These are phyloP conservation scores for Quercus tomentella DNA, from an alignment of 331 rosid genomes.

Conservation along the genomic window DNA sequence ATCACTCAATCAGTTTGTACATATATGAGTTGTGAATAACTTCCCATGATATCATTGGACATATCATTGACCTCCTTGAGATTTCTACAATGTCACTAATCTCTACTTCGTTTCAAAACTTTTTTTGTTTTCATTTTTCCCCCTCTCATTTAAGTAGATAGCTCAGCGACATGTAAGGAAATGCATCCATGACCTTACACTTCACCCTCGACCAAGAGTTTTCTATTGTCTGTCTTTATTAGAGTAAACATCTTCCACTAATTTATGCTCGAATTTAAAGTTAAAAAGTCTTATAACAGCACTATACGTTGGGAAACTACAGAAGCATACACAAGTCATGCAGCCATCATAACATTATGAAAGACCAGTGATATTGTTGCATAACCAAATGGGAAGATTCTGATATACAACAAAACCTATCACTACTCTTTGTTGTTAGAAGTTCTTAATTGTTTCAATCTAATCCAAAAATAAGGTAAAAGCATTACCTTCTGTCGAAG, in stretches of 20 bases:
- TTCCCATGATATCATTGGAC: not conserved
- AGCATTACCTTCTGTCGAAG: conserved; percentile 72
- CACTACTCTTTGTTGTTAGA: not conserved
- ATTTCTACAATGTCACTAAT: not conserved
- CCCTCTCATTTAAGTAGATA: not conserved
- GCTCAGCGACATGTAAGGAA: not conserved
- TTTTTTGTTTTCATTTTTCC: not conserved
- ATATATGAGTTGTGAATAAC: not conserved
- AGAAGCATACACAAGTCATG: not conserved
- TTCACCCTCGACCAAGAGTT: not conserved
- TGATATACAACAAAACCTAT: not conserved
- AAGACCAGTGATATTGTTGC: not conserved
- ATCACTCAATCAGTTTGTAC: not conserved
- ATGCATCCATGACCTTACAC: not conserved
- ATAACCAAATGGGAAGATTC: not conserved
- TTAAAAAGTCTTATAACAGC: not conserved
- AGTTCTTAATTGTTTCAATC: not conserved
- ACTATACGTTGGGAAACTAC: not conserved
- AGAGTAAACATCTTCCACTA: not conserved
- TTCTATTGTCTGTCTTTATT: not conserved
- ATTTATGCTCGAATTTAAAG: not conserved
- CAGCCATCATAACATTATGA: not conserved
- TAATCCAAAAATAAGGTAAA: not conserved
- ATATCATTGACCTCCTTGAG: not conserved
- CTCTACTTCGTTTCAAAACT: not conserved